A percentile compares a stretch with the other conserved stretches of the same genome.
These are phyloP conservation scores for Hypoxylon fuscum DNA, from an alignment of 495 filamentous ascomycete species.

Conservation along the genomic window DNA sequence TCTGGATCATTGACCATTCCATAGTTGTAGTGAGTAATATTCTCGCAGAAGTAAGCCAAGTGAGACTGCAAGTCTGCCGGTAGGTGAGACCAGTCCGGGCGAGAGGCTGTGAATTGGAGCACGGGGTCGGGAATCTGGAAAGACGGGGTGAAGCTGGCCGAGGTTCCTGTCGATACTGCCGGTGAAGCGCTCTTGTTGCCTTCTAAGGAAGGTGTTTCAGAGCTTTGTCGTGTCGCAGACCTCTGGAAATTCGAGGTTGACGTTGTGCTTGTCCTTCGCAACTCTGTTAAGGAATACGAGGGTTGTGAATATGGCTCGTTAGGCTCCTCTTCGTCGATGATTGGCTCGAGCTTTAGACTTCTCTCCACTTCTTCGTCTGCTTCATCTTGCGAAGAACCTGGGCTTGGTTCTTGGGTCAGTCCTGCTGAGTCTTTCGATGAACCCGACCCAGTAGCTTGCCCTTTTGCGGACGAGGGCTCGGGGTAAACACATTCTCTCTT, in stretches of 20 bases:
- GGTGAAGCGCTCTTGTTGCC: slow-evolving; percentile 60
- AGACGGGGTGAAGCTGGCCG: slow-evolving; percentile 44
- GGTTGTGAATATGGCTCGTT: slow-evolving; percentile 49
- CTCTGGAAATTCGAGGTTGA: slow-evolving; percentile 50
- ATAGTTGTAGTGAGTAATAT: slow-evolving; percentile 83
- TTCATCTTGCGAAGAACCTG: slow-evolving; percentile 61
- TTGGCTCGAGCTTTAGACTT: slow-evolving; percentile 63
- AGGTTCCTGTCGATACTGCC: slow-evolving; percentile 53
- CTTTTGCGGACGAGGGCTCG: slow-evolving; percentile 65
- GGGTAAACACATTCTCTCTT: slow-evolving; percentile 86
- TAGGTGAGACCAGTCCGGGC: slow-evolving; percentile 60
- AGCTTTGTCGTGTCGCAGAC: slow-evolving; percentile 49
- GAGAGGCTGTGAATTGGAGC: slow-evolving; percentile 29
- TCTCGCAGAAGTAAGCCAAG: slow-evolving; percentile 77
- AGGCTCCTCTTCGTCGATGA: slow-evolving; percentile 70
- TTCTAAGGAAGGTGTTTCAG: slow-evolving; percentile 62
- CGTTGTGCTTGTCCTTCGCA: slow-evolving; percentile 54
- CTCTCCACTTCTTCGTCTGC: slow-evolving; percentile 63
- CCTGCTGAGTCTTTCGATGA: slow-evolving; percentile 56
- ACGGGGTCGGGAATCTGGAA: slow-evolving; percentile 41
- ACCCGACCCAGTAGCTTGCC: slow-evolving; percentile 50
- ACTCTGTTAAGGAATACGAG: slow-evolving; percentile 48
- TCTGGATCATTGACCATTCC: slow-evolving; percentile 72
- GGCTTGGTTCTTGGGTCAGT: slow-evolving; percentile 61
- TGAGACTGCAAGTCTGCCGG: slow-evolving; percentile 78